phyloP scores from a whole-genome alignment of 2,329 filamentous ascomycete genomes.

The Colletotrichum magnum region DNA sequence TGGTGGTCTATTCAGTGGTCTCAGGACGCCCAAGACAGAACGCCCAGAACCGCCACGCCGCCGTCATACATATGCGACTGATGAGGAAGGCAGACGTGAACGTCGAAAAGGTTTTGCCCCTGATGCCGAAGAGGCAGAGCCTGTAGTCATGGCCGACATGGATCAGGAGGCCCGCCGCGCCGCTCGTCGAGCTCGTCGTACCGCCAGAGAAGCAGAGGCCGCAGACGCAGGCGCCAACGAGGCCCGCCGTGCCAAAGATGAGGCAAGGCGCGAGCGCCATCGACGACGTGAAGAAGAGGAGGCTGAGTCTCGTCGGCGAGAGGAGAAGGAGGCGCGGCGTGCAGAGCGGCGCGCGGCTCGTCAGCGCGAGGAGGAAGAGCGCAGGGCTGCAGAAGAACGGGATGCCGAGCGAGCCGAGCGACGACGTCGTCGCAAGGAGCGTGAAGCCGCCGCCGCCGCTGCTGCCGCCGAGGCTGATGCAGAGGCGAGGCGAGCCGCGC shows the following conservation, averaged over 20 bases:
- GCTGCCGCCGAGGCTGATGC: slow-evolving; percentile 62
- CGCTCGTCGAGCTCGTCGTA: slow-evolving; percentile 72
- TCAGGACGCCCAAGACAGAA: slow-evolving; percentile 64
- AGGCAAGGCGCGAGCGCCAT: slow-evolving; percentile 68
- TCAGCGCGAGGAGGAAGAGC: slow-evolving; percentile 64
- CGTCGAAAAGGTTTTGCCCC: slow-evolving; percentile 59
- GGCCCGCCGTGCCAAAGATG: slow-evolving; percentile 69
- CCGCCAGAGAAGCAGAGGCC: slow-evolving; percentile 60
- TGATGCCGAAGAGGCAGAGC: slow-evolving; percentile 63
- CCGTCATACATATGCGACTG: slow-evolving; percentile 65
- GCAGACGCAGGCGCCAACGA: slow-evolving; percentile 68
- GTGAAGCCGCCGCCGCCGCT: slow-evolving; percentile 60
- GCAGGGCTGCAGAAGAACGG: slow-evolving; percentile 62
- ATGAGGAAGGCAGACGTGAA: slow-evolving; percentile 62
- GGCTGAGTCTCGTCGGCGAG: slow-evolving; percentile 65
- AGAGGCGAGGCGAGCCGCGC: slow-evolving; percentile 61
- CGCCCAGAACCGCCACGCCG: slow-evolving; percentile 57
- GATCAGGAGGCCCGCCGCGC: slow-evolving; percentile 74
- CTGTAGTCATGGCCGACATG: slow-evolving; percentile 62
- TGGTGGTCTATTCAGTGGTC: slow-evolving; percentile 73
- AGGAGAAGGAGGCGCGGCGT: slow-evolving; percentile 72
- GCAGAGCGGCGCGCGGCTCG: slow-evolving; percentile 67
- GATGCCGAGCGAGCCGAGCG: slow-evolving; percentile 66
- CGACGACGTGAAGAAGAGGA: slow-evolving; percentile 69
- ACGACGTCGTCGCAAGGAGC: slow-evolving; percentile 63